These are phyloP conservation scores for Suhomyces sp. DNA, from an alignment of 805 yeast species.

Conservation along the genomic window DNA sequence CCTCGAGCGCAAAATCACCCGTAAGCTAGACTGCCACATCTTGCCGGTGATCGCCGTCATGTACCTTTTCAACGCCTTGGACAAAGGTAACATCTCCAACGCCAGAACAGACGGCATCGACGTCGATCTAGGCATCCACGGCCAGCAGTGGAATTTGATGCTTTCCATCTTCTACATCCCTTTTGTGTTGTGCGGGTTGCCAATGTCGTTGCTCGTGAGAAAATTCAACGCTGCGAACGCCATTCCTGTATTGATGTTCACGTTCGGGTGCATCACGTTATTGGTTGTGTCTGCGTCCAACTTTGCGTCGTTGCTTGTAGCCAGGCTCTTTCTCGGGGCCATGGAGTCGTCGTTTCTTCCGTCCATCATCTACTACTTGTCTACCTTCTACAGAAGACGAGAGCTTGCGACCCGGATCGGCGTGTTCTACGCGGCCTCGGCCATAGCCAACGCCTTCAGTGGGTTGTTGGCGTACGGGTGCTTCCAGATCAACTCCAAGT, in stretches of 20 bases:
- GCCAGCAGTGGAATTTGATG: constrained; percentile 44
- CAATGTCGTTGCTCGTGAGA: constrained; percentile 40
- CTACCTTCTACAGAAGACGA: constrained; percentile 36
- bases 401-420: constrained; percentile 36
- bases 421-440: constrained; percentile 34
- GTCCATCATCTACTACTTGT: constrained; percentile 35
- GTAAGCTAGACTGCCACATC: constrained; percentile 43
- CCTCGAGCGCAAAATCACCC: constrained; percentile 29
- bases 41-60: constrained; percentile 44
- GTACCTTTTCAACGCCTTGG: constrained; percentile 48
- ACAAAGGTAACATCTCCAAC: constrained; percentile 48
- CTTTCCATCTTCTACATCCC: constrained; percentile 46
- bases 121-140: constrained; percentile 37
- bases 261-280: constrained; percentile 42
- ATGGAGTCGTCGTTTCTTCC: constrained; percentile 39
- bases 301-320: constrained; percentile 26
- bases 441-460: constrained; percentile 35
- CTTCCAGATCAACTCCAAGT: constrained; percentile 37
- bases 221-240: constrained; percentile 42
- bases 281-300: constrained; percentile 38
- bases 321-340: constrained; percentile 37
- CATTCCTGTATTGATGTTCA: constrained; percentile 43
- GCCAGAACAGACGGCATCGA: constrained; percentile 49
- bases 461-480: constrained; percentile 33
- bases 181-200: constrained; percentile 44